A percentile compares a stretch with the other conserved stretches of the same genome.
Conservation (phyloP, 2,329 filamentous ascomycete genomes). For the Alternaria gaisen region DNA sequence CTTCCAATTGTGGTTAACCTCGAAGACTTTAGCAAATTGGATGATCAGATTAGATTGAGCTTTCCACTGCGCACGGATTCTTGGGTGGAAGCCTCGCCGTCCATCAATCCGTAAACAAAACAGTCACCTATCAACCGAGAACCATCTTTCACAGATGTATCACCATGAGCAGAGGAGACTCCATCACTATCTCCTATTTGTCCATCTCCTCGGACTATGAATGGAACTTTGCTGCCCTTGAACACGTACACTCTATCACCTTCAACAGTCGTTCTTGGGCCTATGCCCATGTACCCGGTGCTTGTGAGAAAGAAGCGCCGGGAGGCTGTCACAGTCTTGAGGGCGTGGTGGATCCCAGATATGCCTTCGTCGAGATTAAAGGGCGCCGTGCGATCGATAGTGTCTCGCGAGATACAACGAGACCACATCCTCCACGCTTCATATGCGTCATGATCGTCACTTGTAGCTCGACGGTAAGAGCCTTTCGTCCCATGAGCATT, state of each 20-base stretch:
- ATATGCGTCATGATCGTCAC: conserved; percentile 20
- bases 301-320: conserved; percentile 32
- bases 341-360: conserved; percentile 25
- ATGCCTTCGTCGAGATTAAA: conserved; percentile 29
- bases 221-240: conserved; percentile 26
- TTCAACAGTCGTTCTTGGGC: conserved; percentile 19
- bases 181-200: neutral
- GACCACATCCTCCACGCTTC: conserved; percentile 31
- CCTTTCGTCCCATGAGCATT: neutral
- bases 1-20: neutral
- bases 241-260: conserved; percentile 27
- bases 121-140: conserved; percentile 27
- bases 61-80: neutral
- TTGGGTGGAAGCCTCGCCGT: conserved; percentile 22
- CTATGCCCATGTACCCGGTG: conserved; percentile 31
- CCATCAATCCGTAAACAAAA: conserved; percentile 30
- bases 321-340: conserved; percentile 27
- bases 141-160: neutral
- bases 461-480: conserved; percentile 21
- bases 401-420: conserved; percentile 33
- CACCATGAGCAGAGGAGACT: neutral
- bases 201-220: conserved; percentile 19
- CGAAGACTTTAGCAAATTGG: neutral
- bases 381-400: conserved; percentile 18
- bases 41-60: conserved; percentile 6